These are phyloP conservation scores for Rubus idaeus DNA, from an alignment of 306 rosid genomes.

Conservation along the genomic window DNA sequence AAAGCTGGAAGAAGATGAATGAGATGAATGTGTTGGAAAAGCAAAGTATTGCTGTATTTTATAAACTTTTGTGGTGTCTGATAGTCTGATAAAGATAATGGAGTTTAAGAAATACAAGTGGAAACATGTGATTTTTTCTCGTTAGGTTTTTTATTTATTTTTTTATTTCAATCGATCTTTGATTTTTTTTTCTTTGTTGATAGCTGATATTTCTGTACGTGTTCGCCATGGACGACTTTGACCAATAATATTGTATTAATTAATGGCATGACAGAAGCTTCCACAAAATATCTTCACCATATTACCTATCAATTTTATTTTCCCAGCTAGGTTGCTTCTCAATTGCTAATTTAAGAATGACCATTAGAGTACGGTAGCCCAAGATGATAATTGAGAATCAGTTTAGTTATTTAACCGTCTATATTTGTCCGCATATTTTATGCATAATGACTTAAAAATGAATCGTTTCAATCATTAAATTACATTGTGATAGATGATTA, in stretches of 20 bases:
- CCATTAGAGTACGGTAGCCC: neutral
- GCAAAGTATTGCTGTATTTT: neutral
- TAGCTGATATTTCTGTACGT: neutral
- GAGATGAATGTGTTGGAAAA: constrained; percentile 1
- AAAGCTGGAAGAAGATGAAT: neutral
- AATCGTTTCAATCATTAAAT: too few species aligned
- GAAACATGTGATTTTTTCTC: neutral
- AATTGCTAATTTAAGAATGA: neutral
- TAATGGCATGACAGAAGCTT: neutral
- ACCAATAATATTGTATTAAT: neutral
- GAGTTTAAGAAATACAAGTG: neutral
- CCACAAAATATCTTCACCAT: neutral
- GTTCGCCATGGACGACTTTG: constrained; percentile 8
- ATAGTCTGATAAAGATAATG: neutral
- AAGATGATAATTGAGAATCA: too few species aligned
- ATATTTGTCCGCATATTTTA: too few species aligned
- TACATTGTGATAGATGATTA: too few species aligned
- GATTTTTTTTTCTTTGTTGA: neutral
- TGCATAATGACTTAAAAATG: too few species aligned
- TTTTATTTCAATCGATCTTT: neutral
- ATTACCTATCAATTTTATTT: neutral
- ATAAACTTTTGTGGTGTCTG: neutral
- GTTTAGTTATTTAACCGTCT: too few species aligned
- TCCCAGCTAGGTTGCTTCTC: neutral
- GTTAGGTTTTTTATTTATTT: neutral